phyloP scores from a whole-genome alignment of 768 basidiomycete species.

The Leucocoprinus sp. region DNA sequence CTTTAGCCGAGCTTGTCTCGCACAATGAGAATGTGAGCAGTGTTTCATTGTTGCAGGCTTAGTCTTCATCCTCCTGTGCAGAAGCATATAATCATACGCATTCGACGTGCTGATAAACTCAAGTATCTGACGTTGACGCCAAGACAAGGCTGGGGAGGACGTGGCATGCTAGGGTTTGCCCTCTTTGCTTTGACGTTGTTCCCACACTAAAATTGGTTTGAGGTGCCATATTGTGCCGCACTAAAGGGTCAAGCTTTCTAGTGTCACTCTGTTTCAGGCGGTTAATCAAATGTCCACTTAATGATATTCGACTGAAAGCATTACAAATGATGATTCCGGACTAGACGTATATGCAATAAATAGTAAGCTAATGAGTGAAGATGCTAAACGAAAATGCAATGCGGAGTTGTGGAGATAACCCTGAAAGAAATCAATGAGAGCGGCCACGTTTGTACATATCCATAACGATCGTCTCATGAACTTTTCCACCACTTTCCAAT shows the following conservation, averaged over 20 bases:
- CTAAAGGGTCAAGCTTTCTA: constrained; percentile 6
- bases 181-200: background rate
- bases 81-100: constrained; percentile 51
- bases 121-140: constrained; percentile 56
- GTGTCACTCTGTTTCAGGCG: constrained; percentile 1
- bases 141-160: constrained; percentile 76
- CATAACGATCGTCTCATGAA: constrained; percentile 16
- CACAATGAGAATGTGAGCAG: constrained; percentile 67
- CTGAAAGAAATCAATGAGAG: background rate
- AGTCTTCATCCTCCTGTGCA: constrained; percentile 20
- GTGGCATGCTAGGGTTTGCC: constrained; percentile 74
- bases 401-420: constrained; percentile 1
- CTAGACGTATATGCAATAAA: constrained; percentile 3
- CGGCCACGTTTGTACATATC: background rate
- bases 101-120: constrained; percentile 41
- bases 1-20: constrained; percentile 67
- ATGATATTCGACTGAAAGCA: background rate
- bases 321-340: constrained; percentile 7
- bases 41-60: background rate
- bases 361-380: constrained; percentile 5
- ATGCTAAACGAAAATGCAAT: constrained; percentile 10
- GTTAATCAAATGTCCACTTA: background rate
- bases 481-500: constrained; percentile 77
- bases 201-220: background rate
- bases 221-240: constrained; percentile 15